Conservation (phyloP, 2,329 filamentous ascomycete genomes). For the Parastagonospora avenae region DNA sequence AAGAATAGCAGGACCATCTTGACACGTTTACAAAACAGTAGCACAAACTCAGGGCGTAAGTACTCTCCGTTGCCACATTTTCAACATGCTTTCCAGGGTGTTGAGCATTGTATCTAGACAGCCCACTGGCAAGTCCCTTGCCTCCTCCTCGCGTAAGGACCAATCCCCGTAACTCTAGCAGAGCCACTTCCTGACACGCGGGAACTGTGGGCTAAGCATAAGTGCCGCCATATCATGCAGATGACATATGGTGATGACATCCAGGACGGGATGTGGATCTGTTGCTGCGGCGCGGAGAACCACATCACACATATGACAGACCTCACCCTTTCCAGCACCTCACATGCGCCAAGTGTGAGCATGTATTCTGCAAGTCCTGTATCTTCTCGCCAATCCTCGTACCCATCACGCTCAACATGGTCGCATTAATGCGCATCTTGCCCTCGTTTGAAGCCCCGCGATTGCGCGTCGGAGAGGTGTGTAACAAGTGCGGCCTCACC, state of each 20-base stretch:
- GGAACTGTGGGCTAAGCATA: not conserved
- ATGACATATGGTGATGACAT: not conserved
- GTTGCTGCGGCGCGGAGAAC: slow-evolving; percentile 1
- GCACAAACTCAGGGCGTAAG: too few relatives aligned
- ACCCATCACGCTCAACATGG: not conserved
- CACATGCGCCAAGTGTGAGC: not conserved
- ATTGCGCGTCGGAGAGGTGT: too few relatives aligned
- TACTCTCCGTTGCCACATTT: too few relatives aligned
- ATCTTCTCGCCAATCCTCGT: not conserved
- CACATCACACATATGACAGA: not conserved
- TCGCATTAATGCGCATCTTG: too few relatives aligned
- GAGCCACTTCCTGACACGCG: not conserved
- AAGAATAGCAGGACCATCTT: too few relatives aligned
- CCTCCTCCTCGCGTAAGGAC: too few relatives aligned
- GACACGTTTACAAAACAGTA: not conserved
- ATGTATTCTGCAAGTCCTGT: not conserved
- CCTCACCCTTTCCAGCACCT: not conserved
- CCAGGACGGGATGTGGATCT: not conserved
- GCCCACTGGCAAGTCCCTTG: too few relatives aligned
- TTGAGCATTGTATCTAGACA: too few relatives aligned
- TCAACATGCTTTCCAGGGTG: too few relatives aligned
- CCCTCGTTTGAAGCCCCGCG: too few relatives aligned
- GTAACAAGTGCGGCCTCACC: not conserved
- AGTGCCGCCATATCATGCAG: not conserved
- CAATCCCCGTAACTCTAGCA: not conserved